These are phyloP conservation scores for Ascochyta pisi DNA, from an alignment of 2,329 filamentous ascomycete genomes.

Conservation along the genomic window DNA sequence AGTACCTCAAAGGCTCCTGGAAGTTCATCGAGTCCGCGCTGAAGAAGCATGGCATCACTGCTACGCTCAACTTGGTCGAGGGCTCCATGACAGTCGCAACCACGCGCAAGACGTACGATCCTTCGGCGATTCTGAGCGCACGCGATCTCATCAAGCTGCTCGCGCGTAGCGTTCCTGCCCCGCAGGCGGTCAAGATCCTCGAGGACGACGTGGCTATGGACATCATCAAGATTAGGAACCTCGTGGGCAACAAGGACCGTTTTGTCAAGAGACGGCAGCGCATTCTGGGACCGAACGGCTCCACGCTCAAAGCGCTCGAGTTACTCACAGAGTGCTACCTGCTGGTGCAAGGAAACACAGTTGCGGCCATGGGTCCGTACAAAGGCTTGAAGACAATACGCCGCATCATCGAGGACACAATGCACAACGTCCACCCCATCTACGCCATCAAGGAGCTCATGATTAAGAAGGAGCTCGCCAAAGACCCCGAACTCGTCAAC, in stretches of 20 bases:
- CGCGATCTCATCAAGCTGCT: slow-evolving; percentile 93
- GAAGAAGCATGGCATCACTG: slow-evolving; percentile 86
- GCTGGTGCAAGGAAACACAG: slow-evolving; percentile 95
- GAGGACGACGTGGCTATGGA: slow-evolving; percentile 92
- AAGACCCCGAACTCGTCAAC: slow-evolving; percentile 82
- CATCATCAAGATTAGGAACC: slow-evolving; percentile 91
- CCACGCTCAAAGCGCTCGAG: slow-evolving; percentile 92
- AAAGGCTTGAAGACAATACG: slow-evolving; percentile 93
- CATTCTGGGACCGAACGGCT: slow-evolving; percentile 88
- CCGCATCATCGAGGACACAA: slow-evolving; percentile 86
- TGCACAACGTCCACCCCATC: slow-evolving; percentile 89
- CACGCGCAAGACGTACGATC: slow-evolving; percentile 88
- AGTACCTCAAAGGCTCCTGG: slow-evolving; percentile 92
- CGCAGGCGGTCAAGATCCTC: slow-evolving; percentile 91
- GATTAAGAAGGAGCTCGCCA: slow-evolving; percentile 91
- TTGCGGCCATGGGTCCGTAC: slow-evolving; percentile 85
- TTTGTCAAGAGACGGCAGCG: slow-evolving; percentile 95
- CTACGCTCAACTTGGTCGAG: slow-evolving; percentile 91
- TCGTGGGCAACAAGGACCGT: slow-evolving; percentile 91
- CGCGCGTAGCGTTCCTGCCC: slow-evolving; percentile 82
- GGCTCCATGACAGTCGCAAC: slow-evolving; percentile 98
- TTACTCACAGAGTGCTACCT: slow-evolving; percentile 88
- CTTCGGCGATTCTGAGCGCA: slow-evolving; percentile 90
- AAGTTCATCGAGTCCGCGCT: slow-evolving; percentile 86
- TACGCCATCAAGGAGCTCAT: slow-evolving; percentile 96